Conservation (phyloP, 2,329 filamentous ascomycete species). For the Ophiognomonia clavigignenti-juglandacearum region DNA sequence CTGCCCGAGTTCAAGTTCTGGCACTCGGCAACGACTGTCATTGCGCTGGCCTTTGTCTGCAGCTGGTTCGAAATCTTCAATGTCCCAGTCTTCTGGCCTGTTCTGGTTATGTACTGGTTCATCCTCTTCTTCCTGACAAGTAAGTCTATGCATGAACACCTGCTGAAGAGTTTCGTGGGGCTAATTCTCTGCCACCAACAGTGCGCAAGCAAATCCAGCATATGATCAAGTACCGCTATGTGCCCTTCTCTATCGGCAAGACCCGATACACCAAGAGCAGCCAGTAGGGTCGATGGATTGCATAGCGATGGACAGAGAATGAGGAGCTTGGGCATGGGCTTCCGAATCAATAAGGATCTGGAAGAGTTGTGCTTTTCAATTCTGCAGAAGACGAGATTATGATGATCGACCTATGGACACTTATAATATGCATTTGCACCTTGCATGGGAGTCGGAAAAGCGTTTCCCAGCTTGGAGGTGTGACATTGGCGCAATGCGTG, state of each 20-base stretch:
- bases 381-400: slow-evolving; percentile 10
- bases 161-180: not conserved
- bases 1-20: slow-evolving; percentile 99
- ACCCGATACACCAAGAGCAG: slow-evolving; percentile 67
- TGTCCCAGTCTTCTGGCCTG: slow-evolving; percentile 97
- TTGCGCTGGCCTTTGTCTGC: slow-evolving; percentile 78
- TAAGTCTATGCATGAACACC: slow-evolving; percentile 42
- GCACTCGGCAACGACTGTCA: slow-evolving; percentile 88
- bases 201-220: slow-evolving; percentile 99
- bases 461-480: slow-evolving; percentile 6
- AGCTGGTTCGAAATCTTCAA: slow-evolving; percentile 94
- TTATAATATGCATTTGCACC: slow-evolving; percentile 18
- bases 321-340: not conserved
- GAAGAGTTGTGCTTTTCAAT: slow-evolving; percentile 3
- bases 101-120: slow-evolving; percentile 97
- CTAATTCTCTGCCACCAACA: slow-evolving; percentile 33
- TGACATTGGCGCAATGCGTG: slow-evolving; percentile 9
- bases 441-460: slow-evolving; percentile 1
- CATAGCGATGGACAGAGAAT: not conserved
- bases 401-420: slow-evolving; percentile 6
- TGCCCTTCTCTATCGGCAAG: slow-evolving; percentile 91
- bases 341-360: slow-evolving; percentile 8
- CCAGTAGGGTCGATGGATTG: slow-evolving; percentile 26
- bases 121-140: slow-evolving; percentile 94
- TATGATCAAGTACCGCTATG: slow-evolving; percentile 99